Conservation (phyloP, 179 eudicot genomes). For the Sideroxylon spinosum region DNA sequence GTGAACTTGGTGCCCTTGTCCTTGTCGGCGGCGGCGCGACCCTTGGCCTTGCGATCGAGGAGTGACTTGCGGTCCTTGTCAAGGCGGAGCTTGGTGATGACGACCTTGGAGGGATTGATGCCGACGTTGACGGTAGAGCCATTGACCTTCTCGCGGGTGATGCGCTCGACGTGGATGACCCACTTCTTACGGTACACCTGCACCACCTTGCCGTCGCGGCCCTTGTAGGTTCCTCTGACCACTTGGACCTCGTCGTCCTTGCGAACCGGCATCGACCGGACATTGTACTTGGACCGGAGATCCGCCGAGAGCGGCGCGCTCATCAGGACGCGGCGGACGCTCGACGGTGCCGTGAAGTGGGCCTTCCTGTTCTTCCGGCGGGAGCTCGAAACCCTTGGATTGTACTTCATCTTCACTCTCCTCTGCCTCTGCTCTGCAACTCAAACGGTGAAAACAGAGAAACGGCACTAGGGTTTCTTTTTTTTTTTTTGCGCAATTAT, state of each 20-base stretch:
- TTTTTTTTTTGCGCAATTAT: not conserved
- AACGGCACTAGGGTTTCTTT: not conserved
- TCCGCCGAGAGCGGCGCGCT: slow-evolving; percentile 51
- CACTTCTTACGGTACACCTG: slow-evolving; percentile 62
- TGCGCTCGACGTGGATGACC: slow-evolving; percentile 62
- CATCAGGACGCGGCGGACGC: slow-evolving; percentile 50
- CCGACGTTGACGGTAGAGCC: slow-evolving; percentile 64
- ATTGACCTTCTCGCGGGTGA: slow-evolving; percentile 60
- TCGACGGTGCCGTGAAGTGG: slow-evolving; percentile 56
- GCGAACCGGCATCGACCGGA: slow-evolving; percentile 54
- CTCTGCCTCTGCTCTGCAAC: not conserved
- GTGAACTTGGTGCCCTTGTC: slow-evolving; percentile 62
- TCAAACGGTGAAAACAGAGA: not conserved
- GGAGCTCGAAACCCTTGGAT: slow-evolving; percentile 29
- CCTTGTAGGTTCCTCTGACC: slow-evolving; percentile 53
- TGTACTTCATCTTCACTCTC: slow-evolving; percentile 19
- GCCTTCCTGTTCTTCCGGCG: slow-evolving; percentile 56
- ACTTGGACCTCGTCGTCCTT: slow-evolving; percentile 63
- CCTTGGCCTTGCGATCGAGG: slow-evolving; percentile 59
- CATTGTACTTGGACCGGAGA: slow-evolving; percentile 52
- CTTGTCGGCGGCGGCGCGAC: slow-evolving; percentile 55
- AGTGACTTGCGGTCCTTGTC: slow-evolving; percentile 57
- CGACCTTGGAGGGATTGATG: slow-evolving; percentile 43
- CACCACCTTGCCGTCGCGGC: slow-evolving; percentile 57
- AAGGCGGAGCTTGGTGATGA: slow-evolving; percentile 51